phyloP scores from a whole-genome alignment of 805 yeast species.

The Candida quercuum region DNA sequence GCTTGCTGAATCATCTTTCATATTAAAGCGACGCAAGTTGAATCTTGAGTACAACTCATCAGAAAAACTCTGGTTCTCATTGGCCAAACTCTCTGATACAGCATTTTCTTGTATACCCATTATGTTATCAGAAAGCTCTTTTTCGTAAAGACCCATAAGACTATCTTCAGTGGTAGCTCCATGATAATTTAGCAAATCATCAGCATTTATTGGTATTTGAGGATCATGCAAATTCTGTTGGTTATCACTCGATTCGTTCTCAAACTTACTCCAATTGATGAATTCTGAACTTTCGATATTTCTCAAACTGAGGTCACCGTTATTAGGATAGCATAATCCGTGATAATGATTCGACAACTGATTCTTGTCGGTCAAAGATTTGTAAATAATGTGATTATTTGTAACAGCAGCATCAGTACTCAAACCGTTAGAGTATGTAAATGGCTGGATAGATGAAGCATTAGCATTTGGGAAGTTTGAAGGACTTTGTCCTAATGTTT shows the following conservation, averaged over 20 bases:
- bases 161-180: not conserved
- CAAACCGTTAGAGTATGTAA: too few species aligned
- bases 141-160: not conserved
- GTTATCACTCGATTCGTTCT: not conserved
- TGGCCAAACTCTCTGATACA: not conserved
- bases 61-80: not conserved
- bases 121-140: not conserved
- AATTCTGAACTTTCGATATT: not conserved
- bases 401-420: too few species aligned
- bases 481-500: not conserved
- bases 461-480: not conserved
- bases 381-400: too few species aligned
- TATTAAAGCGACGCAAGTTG: not conserved
- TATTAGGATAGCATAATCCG: not conserved
- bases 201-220: not conserved
- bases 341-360: not conserved
- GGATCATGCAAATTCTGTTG: not conserved
- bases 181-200: not conserved
- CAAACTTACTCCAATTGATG: not conserved
- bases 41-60: slow-evolving; percentile 1
- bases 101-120: not conserved
- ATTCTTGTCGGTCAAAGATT: not conserved
- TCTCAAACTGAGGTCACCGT: not conserved
- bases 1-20: not conserved
- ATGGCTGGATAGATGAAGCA: not conserved